Percentiles rank a stretch among this genome's conserved stretches.
phyloP scores from a whole-genome alignment of 345 rosid genomes.

The Corchorus olitorius region DNA sequence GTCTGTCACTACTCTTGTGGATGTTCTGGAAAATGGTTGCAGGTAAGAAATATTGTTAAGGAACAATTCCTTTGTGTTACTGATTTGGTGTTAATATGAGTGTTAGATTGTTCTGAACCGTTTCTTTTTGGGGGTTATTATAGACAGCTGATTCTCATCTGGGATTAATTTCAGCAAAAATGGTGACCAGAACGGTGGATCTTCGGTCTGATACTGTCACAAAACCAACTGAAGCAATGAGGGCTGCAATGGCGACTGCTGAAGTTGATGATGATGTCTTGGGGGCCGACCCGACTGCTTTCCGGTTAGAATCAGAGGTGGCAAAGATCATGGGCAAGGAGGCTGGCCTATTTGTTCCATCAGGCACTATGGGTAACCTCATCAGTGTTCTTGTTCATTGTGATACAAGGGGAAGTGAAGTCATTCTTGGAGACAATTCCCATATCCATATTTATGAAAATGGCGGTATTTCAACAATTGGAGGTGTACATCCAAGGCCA shows the following conservation, averaged over 20 bases:
- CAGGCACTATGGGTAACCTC: slow-evolving; percentile 97
- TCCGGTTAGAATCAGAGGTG: slow-evolving; percentile 66
- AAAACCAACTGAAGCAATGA: slow-evolving; percentile 85
- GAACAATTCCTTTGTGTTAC: not conserved
- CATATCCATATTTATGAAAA: slow-evolving; percentile 85
- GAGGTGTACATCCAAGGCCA: slow-evolving; percentile 86
- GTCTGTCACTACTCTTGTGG: not conserved
- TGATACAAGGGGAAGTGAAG: slow-evolving; percentile 87
- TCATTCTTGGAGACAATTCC: slow-evolving; percentile 82
- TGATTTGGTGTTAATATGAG: not conserved
- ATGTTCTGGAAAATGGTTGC: slow-evolving; percentile 10
- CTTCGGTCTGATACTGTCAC: slow-evolving; percentile 95
- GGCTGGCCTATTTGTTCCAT: slow-evolving; percentile 84
- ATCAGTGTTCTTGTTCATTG: slow-evolving; percentile 92
- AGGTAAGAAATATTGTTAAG: slow-evolving; percentile 13
- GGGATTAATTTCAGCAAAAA: slow-evolving; percentile 35
- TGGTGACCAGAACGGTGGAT: slow-evolving; percentile 77
- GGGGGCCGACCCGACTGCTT: slow-evolving; percentile 66
- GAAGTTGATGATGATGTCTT: slow-evolving; percentile 94
- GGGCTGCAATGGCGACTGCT: slow-evolving; percentile 85
- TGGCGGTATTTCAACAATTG: slow-evolving; percentile 83
- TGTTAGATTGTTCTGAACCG: not conserved
- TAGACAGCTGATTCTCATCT: slow-evolving; percentile 13
- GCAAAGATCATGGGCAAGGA: slow-evolving; percentile 80
- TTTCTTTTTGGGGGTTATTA: not conserved